Base-by-base conservation (phyloP, 2,329 filamentous ascomycete species). In the Trichoderma guizhouense region DNA sequence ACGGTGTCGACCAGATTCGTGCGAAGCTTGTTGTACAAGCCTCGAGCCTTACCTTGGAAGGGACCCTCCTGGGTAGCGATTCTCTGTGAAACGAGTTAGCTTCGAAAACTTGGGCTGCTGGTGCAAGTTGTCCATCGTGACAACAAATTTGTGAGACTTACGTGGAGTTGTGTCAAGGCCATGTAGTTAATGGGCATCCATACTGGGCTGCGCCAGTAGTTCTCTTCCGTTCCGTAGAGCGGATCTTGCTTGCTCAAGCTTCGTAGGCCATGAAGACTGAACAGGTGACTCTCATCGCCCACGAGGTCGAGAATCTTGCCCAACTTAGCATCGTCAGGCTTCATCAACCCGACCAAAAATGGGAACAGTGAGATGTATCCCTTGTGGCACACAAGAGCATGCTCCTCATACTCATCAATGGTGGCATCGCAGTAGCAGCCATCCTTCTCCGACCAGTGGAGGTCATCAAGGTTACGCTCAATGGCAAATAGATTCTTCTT, bases 151-250 rank as follows among this genome's bases (percentile, higher is more conserved):
- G 57, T 72, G 21, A 30, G n/a, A 87, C 92, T 84, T 86, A 95
- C 93, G 75, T 91, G 86, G 34, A 98, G 89, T 78, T 93, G 90
- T 75, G 91, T 89, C 67, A 98, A 83, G 65, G 93, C 90, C 76
- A 98, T 85, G 81, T 97, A 98, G 83, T 98, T 98, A 75, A 98
- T 94, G 79, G 96, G 96, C 79, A 98, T 92, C 95, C 95, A 98
- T 28, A 98, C 88, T 0, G 96, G 94, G 74, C 93, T 93, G 74
- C 94, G 89, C 95, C 96, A 99, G 85, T 99, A 99, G 82, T 99
- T 98, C 84, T 99, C 96, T 2, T 87, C 93, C 0, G 94, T 97
- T 53, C 92, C 94, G 81, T 98, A 98, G 73, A 94, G 89, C 77
- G 91, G 86, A 78, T 95, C 92, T 77, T 90, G 89, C 83, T 92